phyloP scores from a whole-genome alignment of 2,329 filamentous ascomycete species.

The Stagonosporopsis cucurbitacearum region DNA sequence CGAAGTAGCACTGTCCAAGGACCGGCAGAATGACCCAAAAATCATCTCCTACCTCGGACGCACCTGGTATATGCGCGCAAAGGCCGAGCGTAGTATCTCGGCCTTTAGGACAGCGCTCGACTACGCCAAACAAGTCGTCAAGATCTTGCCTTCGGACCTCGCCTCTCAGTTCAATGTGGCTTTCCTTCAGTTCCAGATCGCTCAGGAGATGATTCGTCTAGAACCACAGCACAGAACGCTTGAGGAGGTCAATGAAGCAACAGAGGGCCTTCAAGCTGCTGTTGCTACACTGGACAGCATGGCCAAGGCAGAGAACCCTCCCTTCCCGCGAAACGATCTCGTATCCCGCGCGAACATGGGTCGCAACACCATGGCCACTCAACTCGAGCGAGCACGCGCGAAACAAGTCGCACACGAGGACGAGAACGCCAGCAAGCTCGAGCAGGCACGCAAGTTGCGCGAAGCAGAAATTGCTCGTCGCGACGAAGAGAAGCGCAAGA shows the following conservation, averaged over 20 bases:
- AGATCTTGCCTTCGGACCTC: conserved; percentile 79
- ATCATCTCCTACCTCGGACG: conserved; percentile 87
- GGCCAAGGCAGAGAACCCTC: conserved; percentile 69
- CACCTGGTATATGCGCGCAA: conserved; percentile 83
- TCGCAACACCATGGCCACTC: conserved; percentile 89
- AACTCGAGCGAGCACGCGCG: conserved; percentile 83
- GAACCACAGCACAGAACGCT: conserved; percentile 78
- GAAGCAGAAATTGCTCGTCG: conserved; percentile 80
- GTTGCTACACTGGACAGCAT: conserved; percentile 72
- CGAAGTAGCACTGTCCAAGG: conserved; percentile 80
- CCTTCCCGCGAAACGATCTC: conserved; percentile 88
- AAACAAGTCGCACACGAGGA: conserved; percentile 91
- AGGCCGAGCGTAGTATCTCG: conserved; percentile 68
- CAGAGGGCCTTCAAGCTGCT: conserved; percentile 81
- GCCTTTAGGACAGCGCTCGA: conserved; percentile 70
- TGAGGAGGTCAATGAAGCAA: conserved; percentile 80
- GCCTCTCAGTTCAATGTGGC: conserved; percentile 98
- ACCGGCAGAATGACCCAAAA: conserved; percentile 77
- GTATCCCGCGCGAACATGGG: conserved; percentile 98
- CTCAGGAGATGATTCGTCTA: conserved; percentile 76
- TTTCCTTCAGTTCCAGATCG: conserved; percentile 95
- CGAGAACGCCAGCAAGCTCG: conserved; percentile 86
- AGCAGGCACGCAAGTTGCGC: conserved; percentile 77
- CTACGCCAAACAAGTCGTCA: conserved; percentile 72
- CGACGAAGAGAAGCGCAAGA: conserved; percentile 75